Percentiles rank a stretch among this genome's conserved stretches.
Conservation (phyloP, 2,329 filamentous ascomycete genomes). For the Xylaria sp. region DNA sequence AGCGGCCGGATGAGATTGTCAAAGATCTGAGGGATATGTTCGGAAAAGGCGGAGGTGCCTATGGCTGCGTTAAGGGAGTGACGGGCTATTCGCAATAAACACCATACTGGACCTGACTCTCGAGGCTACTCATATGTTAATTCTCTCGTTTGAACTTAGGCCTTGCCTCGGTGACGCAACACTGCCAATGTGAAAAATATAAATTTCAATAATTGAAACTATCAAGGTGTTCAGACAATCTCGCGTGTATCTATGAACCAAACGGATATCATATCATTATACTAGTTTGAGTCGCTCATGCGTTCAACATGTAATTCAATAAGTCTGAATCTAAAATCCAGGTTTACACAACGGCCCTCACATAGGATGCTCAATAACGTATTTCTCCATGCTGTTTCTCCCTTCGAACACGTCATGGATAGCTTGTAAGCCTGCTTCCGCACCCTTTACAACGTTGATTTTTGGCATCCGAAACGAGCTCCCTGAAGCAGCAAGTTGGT, state of each 20-base stretch:
- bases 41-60: slow-evolving; percentile 60
- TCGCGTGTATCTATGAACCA: background rate
- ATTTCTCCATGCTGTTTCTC: slow-evolving; percentile 34
- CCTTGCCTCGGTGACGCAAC: background rate
- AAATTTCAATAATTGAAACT: background rate
- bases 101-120: background rate
- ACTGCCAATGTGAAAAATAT: background rate
- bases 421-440: slow-evolving; percentile 28
- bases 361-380: slow-evolving; percentile 35
- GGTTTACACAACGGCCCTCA: background rate
- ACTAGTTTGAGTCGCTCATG: background rate
- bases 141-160: background rate
- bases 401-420: slow-evolving; percentile 36
- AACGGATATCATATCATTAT: background rate
- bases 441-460: slow-evolving; percentile 27
- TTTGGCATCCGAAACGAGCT: slow-evolving; percentile 20
- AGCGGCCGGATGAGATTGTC: slow-evolving; percentile 63
- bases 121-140: background rate
- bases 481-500: slow-evolving; percentile 3
- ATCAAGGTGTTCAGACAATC: background rate
- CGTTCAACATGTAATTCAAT: background rate
- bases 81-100: slow-evolving; percentile 43
- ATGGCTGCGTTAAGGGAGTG: slow-evolving; percentile 48
- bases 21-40: slow-evolving; percentile 68
- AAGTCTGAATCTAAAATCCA: background rate